Conservation (phyloP, 805 yeast species). For the Saccharomycodes ludwigii region DNA sequence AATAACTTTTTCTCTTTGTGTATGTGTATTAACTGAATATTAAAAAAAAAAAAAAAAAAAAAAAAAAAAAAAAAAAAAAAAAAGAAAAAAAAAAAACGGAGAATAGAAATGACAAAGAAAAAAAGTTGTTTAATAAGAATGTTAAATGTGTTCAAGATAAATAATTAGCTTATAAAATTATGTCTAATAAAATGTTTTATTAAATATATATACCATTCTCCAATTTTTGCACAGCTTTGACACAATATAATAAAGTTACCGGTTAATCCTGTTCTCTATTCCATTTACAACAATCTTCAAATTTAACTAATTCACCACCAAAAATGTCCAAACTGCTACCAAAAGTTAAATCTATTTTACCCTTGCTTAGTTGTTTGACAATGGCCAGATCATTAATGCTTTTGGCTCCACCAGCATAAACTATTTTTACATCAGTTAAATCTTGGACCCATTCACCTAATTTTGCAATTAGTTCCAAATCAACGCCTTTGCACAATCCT, state of each 20-base stretch:
- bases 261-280: conserved; percentile 28
- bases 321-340: conserved; percentile 92
- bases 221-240: no score
- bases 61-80: neutral
- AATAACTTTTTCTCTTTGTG: neutral
- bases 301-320: conserved; percentile 76
- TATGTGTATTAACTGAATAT: neutral
- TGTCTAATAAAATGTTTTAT: no score
- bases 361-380: conserved; percentile 58
- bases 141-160: no score
- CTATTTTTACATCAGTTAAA: conserved; percentile 48
- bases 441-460: conserved; percentile 62
- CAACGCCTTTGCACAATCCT: conserved; percentile 90
- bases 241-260: no score
- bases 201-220: neutral
- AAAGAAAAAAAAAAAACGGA: no score
- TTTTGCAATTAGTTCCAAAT: conserved; percentile 55
- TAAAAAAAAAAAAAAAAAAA: neutral
- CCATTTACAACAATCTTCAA: conserved; percentile 69
- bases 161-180: neutral
- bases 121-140: no score
- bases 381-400: conserved; percentile 51
- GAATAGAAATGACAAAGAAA: no score
- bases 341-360: conserved; percentile 81
- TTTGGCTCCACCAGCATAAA: conserved; percentile 96